phyloP scores from a whole-genome alignment of 306 rosid genomes.

The Quercus dentata region DNA sequence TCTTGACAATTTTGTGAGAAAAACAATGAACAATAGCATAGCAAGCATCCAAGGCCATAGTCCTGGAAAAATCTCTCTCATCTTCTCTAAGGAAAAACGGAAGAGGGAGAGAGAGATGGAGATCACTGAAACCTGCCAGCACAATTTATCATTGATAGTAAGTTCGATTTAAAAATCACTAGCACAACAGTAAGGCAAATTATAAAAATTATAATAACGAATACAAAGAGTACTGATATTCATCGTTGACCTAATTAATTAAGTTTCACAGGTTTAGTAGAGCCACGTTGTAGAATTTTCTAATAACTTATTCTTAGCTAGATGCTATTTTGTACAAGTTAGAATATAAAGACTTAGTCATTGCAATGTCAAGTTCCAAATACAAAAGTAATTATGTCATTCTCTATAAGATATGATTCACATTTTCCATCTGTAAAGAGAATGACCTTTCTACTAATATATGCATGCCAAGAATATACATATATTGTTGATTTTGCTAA shows the following conservation, averaged over 20 bases:
- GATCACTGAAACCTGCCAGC: slow-evolving; percentile 25
- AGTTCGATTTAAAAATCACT: not conserved
- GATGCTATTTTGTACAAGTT: not conserved
- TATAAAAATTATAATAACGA: not conserved
- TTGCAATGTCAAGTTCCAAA: not conserved
- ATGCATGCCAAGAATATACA: not conserved
- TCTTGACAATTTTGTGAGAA: slow-evolving; percentile 31
- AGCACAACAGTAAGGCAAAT: not conserved
- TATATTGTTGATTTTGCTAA: not conserved
- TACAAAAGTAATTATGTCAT: not conserved
- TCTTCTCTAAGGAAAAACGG: slow-evolving; percentile 31
- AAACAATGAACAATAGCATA: slow-evolving; percentile 24
- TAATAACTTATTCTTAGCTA: slow-evolving; percentile 1
- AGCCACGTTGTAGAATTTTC: slow-evolving; percentile 16
- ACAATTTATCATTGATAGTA: slow-evolving; percentile 7
- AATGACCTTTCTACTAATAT: not conserved
- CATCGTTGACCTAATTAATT: slow-evolving; percentile 23
- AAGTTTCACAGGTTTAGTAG: not conserved
- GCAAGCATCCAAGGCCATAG: slow-evolving; percentile 33
- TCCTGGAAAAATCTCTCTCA: slow-evolving; percentile 41
- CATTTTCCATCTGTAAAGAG: not conserved
- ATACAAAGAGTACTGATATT: not conserved
- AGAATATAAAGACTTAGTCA: not conserved
- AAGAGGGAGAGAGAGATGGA: slow-evolving; percentile 10
- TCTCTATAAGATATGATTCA: not conserved